Evolutionary conservation across 495 filamentous ascomycete genomes (phyloP).

Genomic region (Lasiosphaeria miniovina): DNA sequence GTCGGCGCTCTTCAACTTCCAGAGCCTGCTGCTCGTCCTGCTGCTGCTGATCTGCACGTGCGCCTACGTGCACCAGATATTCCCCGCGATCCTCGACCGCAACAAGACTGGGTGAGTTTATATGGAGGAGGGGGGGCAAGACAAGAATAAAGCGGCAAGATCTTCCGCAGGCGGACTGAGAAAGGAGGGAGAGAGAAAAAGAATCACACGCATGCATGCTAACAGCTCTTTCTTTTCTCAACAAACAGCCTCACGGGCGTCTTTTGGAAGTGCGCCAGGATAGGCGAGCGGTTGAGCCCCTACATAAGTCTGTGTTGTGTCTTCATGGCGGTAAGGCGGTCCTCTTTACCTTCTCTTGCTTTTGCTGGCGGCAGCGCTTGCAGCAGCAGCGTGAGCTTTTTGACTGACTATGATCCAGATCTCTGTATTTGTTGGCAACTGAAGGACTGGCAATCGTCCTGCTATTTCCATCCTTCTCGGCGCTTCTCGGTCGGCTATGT

Average conservation of each 20-base stretch:
- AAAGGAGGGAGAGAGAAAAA: not conserved
- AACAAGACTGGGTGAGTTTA: constrained; percentile 77
- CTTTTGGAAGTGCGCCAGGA: constrained; percentile 94
- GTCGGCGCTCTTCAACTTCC: constrained; percentile 98
- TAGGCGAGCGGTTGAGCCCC: constrained; percentile 90
- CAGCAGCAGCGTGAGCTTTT: too few species aligned
- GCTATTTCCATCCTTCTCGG: too few species aligned
- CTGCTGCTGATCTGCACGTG: constrained; percentile 94
- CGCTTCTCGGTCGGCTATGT: too few species aligned
- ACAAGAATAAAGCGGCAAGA: too few species aligned
- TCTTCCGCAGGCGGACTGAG: too few species aligned
- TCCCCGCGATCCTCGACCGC: constrained; percentile 88
- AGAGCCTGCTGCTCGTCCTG: constrained; percentile 86
- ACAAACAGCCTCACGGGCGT: constrained; percentile 69
- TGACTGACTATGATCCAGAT: not conserved
- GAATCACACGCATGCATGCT: not conserved
- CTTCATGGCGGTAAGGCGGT: constrained; percentile 73
- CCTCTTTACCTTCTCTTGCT: not conserved
- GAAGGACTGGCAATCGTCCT: not conserved
- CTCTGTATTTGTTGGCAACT: constrained; percentile 20
- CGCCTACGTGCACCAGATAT: constrained; percentile 84
- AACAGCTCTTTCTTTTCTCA: constrained; percentile 11
- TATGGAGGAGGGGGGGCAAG: too few species aligned
- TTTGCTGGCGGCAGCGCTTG: too few species aligned
- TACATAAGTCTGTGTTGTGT: constrained; percentile 95